phyloP scores from a whole-genome alignment of 768 basidiomycete genomes.

The Amanita muscaria region DNA sequence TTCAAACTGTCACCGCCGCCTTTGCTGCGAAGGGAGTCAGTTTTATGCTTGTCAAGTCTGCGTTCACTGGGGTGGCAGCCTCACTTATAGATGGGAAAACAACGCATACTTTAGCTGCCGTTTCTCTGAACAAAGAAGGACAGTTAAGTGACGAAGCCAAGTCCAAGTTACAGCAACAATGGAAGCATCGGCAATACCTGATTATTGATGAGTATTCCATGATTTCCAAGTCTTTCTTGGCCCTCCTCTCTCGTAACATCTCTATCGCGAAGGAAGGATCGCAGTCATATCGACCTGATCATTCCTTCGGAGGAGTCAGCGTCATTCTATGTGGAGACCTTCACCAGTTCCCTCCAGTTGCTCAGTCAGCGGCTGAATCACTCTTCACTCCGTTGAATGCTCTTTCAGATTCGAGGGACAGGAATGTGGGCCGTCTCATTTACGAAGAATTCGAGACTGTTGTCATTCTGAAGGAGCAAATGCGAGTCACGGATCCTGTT shows the following conservation, averaged over 20 bases:
- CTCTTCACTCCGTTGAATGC: conserved; percentile 6
- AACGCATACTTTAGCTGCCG: not conserved
- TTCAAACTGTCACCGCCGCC: conserved; percentile 3
- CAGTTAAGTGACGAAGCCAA: too few species aligned
- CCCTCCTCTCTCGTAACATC: not conserved
- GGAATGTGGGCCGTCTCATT: too few species aligned
- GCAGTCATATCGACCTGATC: too few species aligned
- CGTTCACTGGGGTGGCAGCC: not conserved
- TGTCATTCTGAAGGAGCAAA: too few species aligned
- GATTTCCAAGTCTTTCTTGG: not conserved
- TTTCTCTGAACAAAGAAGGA: not conserved
- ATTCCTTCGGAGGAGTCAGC: not conserved
- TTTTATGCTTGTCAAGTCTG: conserved; percentile 7
- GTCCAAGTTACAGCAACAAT: too few species aligned
- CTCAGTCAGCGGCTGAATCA: conserved; percentile 17
- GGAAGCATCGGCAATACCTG: not conserved
- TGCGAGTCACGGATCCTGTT: too few species aligned
- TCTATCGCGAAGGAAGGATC: not conserved
- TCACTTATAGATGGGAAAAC: not conserved
- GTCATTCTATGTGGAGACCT: not conserved
- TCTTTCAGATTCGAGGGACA: too few species aligned
- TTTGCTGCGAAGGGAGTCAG: conserved; percentile 9
- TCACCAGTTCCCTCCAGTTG: not conserved
- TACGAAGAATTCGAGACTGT: too few species aligned
- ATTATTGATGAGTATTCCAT: not conserved